Conservation (phyloP, 331 rosid species). For the Cydonia oblonga region DNA sequence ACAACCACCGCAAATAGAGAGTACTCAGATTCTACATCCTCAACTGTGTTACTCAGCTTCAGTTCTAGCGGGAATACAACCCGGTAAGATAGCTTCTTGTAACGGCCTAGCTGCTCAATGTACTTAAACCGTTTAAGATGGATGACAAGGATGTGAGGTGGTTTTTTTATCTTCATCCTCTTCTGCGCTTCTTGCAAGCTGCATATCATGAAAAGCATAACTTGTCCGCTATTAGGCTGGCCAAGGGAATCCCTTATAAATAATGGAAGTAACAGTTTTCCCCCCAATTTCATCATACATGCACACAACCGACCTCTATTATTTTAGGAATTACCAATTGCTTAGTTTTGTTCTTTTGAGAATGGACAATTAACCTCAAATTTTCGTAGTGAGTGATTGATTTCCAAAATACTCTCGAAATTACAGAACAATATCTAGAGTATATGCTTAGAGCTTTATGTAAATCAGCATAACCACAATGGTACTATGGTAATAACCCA, state of each 20-base stretch:
- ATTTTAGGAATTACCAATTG: not conserved
- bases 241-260: not conserved
- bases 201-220: constrained; percentile 18
- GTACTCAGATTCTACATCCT: constrained; percentile 80
- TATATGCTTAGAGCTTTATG: not conserved
- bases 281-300: not conserved
- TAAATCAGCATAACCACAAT: not conserved
- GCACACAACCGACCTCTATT: not conserved
- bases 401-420: not conserved
- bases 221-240: constrained; percentile 6
- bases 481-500: not conserved
- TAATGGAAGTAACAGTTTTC: not conserved
- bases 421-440: not conserved
- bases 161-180: constrained; percentile 98
- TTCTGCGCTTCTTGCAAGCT: constrained; percentile 99
- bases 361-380: not conserved
- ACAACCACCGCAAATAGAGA: constrained; percentile 96
- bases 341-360: not conserved
- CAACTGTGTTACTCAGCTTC: constrained; percentile 86
- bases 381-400: not conserved
- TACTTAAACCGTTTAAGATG: constrained; percentile 98
- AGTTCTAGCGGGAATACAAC: constrained; percentile 95
- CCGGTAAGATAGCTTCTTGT: constrained; percentile 89
- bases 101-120: constrained; percentile 92
- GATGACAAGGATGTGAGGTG: constrained; percentile 90